A percentile compares a stretch with the other conserved stretches of the same genome.
These are phyloP conservation scores for Skeletonema menzelii DNA, from an alignment of 108 stramenopile genomes.

Conservation along the genomic window DNA sequence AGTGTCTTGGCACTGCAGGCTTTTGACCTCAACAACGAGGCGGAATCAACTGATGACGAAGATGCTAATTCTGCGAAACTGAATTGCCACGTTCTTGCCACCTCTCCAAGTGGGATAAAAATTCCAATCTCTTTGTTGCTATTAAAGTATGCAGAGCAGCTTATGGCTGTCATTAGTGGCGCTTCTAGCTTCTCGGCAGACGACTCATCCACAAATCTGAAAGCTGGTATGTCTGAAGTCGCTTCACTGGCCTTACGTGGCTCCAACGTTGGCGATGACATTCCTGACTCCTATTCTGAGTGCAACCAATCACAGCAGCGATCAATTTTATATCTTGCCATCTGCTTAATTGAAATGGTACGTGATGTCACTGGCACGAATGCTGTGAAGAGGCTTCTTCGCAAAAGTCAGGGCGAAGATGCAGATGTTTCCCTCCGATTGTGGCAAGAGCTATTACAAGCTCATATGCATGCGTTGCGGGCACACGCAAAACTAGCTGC, in stretches of 20 bases:
- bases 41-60: background rate
- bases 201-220: slow-evolving; percentile 6
- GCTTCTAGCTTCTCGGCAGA: slow-evolving; percentile 8
- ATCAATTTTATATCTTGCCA: slow-evolving; percentile 34
- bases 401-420: slow-evolving; percentile 39
- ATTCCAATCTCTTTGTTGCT: slow-evolving; percentile 35
- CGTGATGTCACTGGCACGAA: slow-evolving; percentile 38
- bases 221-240: slow-evolving; percentile 20
- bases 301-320: slow-evolving; percentile 31
- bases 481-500: slow-evolving; percentile 27
- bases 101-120: slow-evolving; percentile 27
- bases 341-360: slow-evolving; percentile 36
- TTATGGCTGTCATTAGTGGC: slow-evolving; percentile 40
- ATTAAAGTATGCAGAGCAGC: slow-evolving; percentile 46
- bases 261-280: slow-evolving; percentile 3
- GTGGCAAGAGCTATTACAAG: slow-evolving; percentile 73
- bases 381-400: slow-evolving; percentile 42
- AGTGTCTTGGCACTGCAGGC: slow-evolving; percentile 37
- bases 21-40: slow-evolving; percentile 24
- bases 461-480: slow-evolving; percentile 50
- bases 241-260: slow-evolving; percentile 25
- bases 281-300: slow-evolving; percentile 19
- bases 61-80: slow-evolving; percentile 3
- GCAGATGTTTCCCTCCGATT: slow-evolving; percentile 57
- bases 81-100: slow-evolving; percentile 27